Percentiles rank a stretch among this genome's conserved stretches.
These are phyloP conservation scores for Fusarium compactum DNA, from an alignment of 2,329 filamentous ascomycete species.

Conservation along the genomic window DNA sequence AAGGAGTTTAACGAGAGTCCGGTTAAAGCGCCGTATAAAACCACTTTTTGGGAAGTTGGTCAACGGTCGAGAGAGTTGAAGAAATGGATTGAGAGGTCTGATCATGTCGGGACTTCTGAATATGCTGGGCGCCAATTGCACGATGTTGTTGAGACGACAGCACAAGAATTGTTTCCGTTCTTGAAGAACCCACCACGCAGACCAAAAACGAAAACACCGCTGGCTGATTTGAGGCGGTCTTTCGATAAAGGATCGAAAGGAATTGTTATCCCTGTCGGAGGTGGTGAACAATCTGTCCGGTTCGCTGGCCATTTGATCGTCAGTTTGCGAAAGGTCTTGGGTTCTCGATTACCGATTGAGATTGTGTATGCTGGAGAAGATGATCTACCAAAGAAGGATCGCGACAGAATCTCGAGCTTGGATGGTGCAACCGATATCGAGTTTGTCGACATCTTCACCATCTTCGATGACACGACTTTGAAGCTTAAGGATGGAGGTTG, in stretches of 20 bases:
- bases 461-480: conserved; percentile 51
- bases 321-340: conserved; percentile 46
- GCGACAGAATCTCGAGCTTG: conserved; percentile 31
- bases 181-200: conserved; percentile 21
- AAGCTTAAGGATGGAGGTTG: conserved; percentile 49
- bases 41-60: conserved; percentile 49
- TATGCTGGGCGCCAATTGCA: background rate
- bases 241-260: conserved; percentile 32
- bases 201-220: conserved; percentile 17
- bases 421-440: conserved; percentile 34
- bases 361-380: conserved; percentile 52
- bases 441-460: conserved; percentile 49
- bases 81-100: conserved; percentile 25
- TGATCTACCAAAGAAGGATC: conserved; percentile 45
- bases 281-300: conserved; percentile 42
- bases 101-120: conserved; percentile 16
- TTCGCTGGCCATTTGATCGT: conserved; percentile 51
- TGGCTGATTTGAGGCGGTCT: conserved; percentile 42
- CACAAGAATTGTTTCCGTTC: conserved; percentile 43
- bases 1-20: conserved; percentile 39
- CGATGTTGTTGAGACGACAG: conserved; percentile 9
- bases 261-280: conserved; percentile 52
- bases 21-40: conserved; percentile 45
- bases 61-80: conserved; percentile 36
- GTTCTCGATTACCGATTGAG: conserved; percentile 50